Percentiles rank a stretch among this genome's conserved stretches.
These are phyloP conservation scores for Fusarium sp. DNA, from an alignment of 2,329 filamentous ascomycete genomes.

Conservation along the genomic window DNA sequence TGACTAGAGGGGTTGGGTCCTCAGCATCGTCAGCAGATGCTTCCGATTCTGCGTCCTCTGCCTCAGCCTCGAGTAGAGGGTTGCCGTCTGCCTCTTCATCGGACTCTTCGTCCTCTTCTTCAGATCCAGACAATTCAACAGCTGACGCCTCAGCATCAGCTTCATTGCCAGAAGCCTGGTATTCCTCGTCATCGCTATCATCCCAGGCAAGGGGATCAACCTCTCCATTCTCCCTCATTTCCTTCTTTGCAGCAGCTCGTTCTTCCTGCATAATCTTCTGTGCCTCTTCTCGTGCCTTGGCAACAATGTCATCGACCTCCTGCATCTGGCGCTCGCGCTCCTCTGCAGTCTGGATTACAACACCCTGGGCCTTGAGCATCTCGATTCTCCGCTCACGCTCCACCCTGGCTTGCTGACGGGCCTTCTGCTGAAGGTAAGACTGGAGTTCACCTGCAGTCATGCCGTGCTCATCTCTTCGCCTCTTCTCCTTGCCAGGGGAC, in stretches of 20 bases:
- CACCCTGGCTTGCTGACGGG: slow-evolving; percentile 80
- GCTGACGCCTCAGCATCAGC: slow-evolving; percentile 52
- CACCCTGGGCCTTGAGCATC: slow-evolving; percentile 80
- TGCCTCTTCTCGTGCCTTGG: slow-evolving; percentile 84
- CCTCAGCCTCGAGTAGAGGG: slow-evolving; percentile 52
- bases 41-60: slow-evolving; percentile 53
- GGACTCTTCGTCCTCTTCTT: slow-evolving; percentile 50
- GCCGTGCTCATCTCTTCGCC: slow-evolving; percentile 55
- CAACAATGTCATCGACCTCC: slow-evolving; percentile 87
- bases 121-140: slow-evolving; percentile 58
- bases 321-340: slow-evolving; percentile 85
- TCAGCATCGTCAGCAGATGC: slow-evolving; percentile 34
- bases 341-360: slow-evolving; percentile 85
- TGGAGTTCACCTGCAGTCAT: slow-evolving; percentile 80
- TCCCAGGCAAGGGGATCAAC: slow-evolving; percentile 66
- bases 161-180: slow-evolving; percentile 52
- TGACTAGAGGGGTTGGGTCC: slow-evolving; percentile 51
- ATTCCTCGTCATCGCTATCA: slow-evolving; percentile 66
- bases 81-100: slow-evolving; percentile 50
- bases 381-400: slow-evolving; percentile 83
- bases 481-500: slow-evolving; percentile 67
- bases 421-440: slow-evolving; percentile 73
- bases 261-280: slow-evolving; percentile 80
- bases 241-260: slow-evolving; percentile 76
- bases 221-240: slow-evolving; percentile 59